A percentile compares a stretch with the other conserved stretches of the same genome.
Conservation (phyloP, 768 basidiomycete genomes). For the Tricholoma terreum region DNA sequence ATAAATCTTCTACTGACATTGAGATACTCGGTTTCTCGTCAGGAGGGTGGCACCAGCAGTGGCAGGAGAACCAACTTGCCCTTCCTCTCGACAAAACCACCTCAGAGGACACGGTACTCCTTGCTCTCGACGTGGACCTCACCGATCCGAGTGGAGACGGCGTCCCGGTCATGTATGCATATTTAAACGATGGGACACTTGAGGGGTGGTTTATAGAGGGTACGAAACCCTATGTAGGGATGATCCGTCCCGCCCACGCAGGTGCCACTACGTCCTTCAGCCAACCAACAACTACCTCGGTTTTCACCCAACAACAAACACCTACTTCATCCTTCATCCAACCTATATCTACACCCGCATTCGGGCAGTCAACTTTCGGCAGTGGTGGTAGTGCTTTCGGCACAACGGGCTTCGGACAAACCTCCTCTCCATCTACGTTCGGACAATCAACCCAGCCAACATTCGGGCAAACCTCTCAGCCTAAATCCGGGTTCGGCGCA, state of each 20-base stretch:
- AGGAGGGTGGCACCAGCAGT: slow-evolving; percentile 46
- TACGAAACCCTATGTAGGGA: slow-evolving; percentile 54
- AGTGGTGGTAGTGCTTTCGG: slow-evolving; percentile 7
- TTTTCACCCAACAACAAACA: slow-evolving; percentile 19
- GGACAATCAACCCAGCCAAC: slow-evolving; percentile 15
- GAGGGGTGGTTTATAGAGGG: slow-evolving; percentile 72
- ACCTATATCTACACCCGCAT: slow-evolving; percentile 20
- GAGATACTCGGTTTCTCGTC: slow-evolving; percentile 43
- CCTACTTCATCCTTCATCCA: slow-evolving; percentile 22
- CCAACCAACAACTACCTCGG: background rate
- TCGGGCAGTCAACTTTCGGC: slow-evolving; percentile 25
- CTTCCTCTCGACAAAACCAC: slow-evolving; percentile 67
- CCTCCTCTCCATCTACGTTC: slow-evolving; percentile 24
- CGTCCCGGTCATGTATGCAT: slow-evolving; percentile 67
- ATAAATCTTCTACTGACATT: slow-evolving; percentile 43
- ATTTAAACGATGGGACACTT: slow-evolving; percentile 75
- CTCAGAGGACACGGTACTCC: slow-evolving; percentile 61
- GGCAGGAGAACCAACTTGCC: slow-evolving; percentile 50
- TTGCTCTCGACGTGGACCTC: slow-evolving; percentile 65
- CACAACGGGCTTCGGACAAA: slow-evolving; percentile 24
- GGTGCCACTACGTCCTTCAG: slow-evolving; percentile 18
- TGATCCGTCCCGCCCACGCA: slow-evolving; percentile 33
- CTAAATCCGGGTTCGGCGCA: slow-evolving; percentile 22
- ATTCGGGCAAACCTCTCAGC: slow-evolving; percentile 24
- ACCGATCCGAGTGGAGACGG: slow-evolving; percentile 41